Evolutionary conservation across 2,329 filamentous ascomycete genomes (phyloP).

Genomic region (Xylariaceae sp.): DNA sequence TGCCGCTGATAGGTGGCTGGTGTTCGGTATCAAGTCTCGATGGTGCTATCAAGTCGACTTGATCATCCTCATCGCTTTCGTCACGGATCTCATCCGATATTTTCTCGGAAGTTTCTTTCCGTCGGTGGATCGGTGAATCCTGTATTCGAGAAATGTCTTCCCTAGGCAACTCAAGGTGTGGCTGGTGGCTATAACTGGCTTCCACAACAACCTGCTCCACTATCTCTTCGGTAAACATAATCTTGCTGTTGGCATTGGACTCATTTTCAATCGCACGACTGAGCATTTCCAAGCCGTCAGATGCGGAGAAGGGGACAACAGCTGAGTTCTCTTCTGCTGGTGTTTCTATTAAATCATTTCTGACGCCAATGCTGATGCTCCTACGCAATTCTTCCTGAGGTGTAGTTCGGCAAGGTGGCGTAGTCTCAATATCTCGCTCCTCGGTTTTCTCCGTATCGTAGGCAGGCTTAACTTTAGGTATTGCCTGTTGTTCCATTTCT

Average conservation of each 20-base stretch:
- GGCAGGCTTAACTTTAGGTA: background rate
- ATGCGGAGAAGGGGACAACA: conserved; percentile 29
- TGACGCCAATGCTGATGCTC: background rate
- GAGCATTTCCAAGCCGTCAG: conserved; percentile 39
- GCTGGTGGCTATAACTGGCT: conserved; percentile 5
- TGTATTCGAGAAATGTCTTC: conserved; percentile 2
- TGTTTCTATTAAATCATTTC: background rate
- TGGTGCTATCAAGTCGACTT: conserved; percentile 22
- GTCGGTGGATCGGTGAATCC: conserved; percentile 1
- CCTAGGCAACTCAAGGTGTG: background rate
- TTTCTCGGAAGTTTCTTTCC: background rate
- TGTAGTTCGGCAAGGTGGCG: background rate
- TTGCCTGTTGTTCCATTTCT: conserved; percentile 23
- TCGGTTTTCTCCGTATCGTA: background rate
- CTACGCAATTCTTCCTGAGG: background rate
- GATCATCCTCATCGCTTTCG: conserved; percentile 6
- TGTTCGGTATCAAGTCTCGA: conserved; percentile 33
- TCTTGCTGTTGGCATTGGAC: conserved; percentile 17
- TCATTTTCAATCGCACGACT: conserved; percentile 34
- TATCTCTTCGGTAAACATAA: background rate
- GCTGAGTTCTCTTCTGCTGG: background rate
- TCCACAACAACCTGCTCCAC: conserved; percentile 16
- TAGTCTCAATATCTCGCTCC: background rate
- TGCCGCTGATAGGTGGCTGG: background rate
- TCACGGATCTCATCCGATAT: background rate